Base-by-base conservation (phyloP, 2,329 filamentous ascomycete genomes). In the Fusarium solani-melongenae region DNA sequence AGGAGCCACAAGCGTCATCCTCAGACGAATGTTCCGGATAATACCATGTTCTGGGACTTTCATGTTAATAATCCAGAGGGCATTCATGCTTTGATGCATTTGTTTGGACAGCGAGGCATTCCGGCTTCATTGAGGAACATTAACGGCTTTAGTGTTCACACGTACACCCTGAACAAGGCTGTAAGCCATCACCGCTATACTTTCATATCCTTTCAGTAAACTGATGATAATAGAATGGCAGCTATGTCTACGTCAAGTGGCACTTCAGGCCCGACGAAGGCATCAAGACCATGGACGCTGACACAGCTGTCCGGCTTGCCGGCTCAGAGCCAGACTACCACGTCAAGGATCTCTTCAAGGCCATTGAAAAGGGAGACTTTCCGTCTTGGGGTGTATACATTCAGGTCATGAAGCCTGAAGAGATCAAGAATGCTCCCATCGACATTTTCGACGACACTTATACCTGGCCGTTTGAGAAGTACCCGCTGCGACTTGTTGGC, bases 361-460 rank as follows among this genome's bases (percentile, higher is more conserved):
- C 90, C 9, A 93, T 93, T 56, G 80, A 89, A 66, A 84, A 84
- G 33, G 90, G 90, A 38, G 87, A 93, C 12, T 85, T 86, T 73
- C 90, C 91, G 6, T 88, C 85, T 22, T 93, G 91, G 91, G 90
- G 86, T 20, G 86, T 89, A 70, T 91, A 89, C 70, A 85, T 92
- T 2, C 92, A 93, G 80, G 85, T 89, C 6, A 85, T 93, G 69
- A 88, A 86, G 20, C 90, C 90, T 1, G 88, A 89, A 69, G 85
- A 92, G 74, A 90, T 90, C 3, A 87, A 91, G 77, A 86, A 87
- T 66, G 90, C 89, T 78, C 84, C 84, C 46, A 91, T 87, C 84
- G 91, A 91, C 80, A 84, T 93, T 70, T 92, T 94, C 70, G 92
- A 93, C 77, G 82, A 92, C 70, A 93, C 92, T 59, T 92, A 93